phyloP scores from a whole-genome alignment of 768 basidiomycete genomes.

The Lanmaoa rubissima region DNA sequence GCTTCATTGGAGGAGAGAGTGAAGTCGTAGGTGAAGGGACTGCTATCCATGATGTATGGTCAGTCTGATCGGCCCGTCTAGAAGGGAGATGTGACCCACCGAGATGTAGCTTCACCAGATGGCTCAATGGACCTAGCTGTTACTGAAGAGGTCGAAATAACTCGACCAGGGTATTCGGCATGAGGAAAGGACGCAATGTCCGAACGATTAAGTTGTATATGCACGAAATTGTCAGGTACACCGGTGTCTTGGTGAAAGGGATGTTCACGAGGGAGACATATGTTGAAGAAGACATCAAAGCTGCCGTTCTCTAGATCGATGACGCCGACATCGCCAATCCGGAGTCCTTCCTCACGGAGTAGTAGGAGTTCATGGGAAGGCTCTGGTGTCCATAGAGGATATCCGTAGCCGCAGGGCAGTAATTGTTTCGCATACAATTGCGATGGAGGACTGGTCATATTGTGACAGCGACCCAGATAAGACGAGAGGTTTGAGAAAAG shows the following conservation, averaged over 20 bases:
- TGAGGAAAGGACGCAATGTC: slow-evolving; percentile 1
- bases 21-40: slow-evolving; percentile 5
- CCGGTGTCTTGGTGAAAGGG: slow-evolving; percentile 6
- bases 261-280: slow-evolving; percentile 34
- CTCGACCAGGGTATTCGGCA: slow-evolving; percentile 12
- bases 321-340: slow-evolving; percentile 37
- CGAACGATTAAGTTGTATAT: slow-evolving; percentile 4
- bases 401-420: slow-evolving; percentile 23
- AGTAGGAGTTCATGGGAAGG: slow-evolving; percentile 14
- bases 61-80: too few relatives aligned
- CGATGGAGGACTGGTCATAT: slow-evolving; percentile 7
- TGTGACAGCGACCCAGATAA: too few relatives aligned
- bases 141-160: slow-evolving; percentile 15
- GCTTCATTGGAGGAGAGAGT: slow-evolving; percentile 21
- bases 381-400: slow-evolving; percentile 35
- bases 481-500: not conserved
- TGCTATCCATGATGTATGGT: not conserved
- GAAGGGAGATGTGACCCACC: not conserved
- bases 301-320: slow-evolving; percentile 28
- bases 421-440: slow-evolving; percentile 15
- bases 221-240: slow-evolving; percentile 30
- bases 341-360: slow-evolving; percentile 21
- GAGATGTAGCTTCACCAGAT: not conserved
- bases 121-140: slow-evolving; percentile 1
- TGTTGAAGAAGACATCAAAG: slow-evolving; percentile 39